phyloP scores from a whole-genome alignment of 495 filamentous ascomycete genomes.

The Friedmanniomyces endolithicus region DNA sequence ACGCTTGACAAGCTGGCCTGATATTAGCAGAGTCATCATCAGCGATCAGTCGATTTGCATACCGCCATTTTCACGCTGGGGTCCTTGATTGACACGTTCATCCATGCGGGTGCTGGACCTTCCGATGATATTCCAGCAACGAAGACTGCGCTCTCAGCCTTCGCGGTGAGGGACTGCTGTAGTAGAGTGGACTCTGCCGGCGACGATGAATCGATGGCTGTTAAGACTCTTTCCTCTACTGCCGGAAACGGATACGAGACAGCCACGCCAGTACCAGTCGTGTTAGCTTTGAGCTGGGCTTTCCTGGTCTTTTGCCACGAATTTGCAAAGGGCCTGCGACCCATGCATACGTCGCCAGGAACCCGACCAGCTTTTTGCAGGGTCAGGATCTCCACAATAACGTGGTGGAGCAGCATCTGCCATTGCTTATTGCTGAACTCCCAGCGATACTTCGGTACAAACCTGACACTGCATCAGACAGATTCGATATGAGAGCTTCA shows the following conservation, averaged over 20 bases:
- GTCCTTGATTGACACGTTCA: constrained; percentile 43
- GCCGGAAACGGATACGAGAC: background rate
- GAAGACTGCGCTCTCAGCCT: background rate
- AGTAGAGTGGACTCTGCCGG: background rate
- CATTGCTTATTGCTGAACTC: constrained; percentile 42
- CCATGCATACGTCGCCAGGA: constrained; percentile 22
- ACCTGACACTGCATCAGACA: background rate
- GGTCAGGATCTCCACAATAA: constrained; percentile 43
- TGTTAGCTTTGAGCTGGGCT: background rate
- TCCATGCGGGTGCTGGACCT: constrained; percentile 32
- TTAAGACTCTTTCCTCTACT: background rate
- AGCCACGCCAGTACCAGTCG: background rate
- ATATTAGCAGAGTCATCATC: constrained; percentile 1
- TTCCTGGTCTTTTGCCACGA: constrained; percentile 11
- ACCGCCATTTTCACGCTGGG: constrained; percentile 50
- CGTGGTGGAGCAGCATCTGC: constrained; percentile 14
- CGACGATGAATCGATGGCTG: background rate
- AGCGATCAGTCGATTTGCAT: background rate
- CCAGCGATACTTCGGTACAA: constrained; percentile 24
- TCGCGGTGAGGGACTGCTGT: background rate
- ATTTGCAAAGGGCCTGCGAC: background rate
- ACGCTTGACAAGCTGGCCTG: constrained; percentile 56
- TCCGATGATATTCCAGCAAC: background rate
- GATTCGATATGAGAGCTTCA: background rate
- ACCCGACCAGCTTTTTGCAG: constrained; percentile 33